Percentiles rank a stretch among this genome's conserved stretches.
Conservation (phyloP, 2,329 filamentous ascomycete species). For the Cryphonectria naterciae region DNA sequence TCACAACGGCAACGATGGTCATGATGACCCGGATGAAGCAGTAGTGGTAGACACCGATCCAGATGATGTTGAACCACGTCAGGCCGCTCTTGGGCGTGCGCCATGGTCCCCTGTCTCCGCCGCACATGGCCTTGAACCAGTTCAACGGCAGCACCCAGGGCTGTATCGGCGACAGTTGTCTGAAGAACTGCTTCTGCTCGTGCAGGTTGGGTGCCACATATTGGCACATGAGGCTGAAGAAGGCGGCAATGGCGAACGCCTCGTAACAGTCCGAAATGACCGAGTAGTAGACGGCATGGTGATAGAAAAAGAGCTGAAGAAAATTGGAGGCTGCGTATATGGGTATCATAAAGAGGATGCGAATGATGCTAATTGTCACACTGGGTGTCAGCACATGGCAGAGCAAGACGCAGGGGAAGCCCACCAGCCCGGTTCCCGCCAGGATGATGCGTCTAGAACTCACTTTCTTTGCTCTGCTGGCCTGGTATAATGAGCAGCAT, state of each 20-base stretch:
- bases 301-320: conserved; percentile 74
- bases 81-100: conserved; percentile 78
- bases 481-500: conserved; percentile 64
- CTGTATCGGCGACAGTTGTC: conserved; percentile 64
- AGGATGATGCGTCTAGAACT: conserved; percentile 29
- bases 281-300: conserved; percentile 78
- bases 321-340: conserved; percentile 77
- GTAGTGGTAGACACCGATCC: conserved; percentile 84
- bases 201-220: conserved; percentile 79
- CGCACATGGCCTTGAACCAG: conserved; percentile 72
- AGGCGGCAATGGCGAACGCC: conserved; percentile 84
- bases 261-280: conserved; percentile 86
- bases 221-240: conserved; percentile 81
- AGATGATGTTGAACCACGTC: conserved; percentile 90
- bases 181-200: conserved; percentile 81
- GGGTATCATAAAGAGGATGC: conserved; percentile 87
- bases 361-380: conserved; percentile 68
- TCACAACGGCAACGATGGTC: conserved; percentile 76
- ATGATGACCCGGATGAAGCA: conserved; percentile 80
- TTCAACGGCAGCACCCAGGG: conserved; percentile 77
- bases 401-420: background rate
- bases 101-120: conserved; percentile 70
- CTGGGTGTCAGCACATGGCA: conserved; percentile 10
- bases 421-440: no score
- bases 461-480: conserved; percentile 63